Percentiles rank a stretch among this genome's conserved stretches.
phyloP scores from a whole-genome alignment of 805 yeast genomes.

The Candida schatavii region DNA sequence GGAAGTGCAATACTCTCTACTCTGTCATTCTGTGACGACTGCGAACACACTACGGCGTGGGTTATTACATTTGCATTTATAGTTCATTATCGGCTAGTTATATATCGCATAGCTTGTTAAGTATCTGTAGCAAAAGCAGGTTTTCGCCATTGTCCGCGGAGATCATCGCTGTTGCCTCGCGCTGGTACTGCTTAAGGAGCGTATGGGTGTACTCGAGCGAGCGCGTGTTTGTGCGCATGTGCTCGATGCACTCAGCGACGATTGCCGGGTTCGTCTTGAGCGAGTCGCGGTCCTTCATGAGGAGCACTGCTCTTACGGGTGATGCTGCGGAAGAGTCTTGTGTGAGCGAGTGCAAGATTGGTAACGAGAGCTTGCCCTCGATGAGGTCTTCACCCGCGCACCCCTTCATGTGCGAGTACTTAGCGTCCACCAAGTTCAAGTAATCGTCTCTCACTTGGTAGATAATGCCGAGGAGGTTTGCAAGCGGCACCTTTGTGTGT shows the following conservation, averaged over 20 bases:
- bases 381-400: conserved; percentile 76
- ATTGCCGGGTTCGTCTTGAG: conserved; percentile 7
- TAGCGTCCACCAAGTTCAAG: conserved; percentile 57
- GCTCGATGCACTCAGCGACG: conserved; percentile 19
- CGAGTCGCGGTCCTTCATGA: conserved; percentile 4
- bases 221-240: conserved; percentile 17
- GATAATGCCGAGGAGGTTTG: conserved; percentile 75
- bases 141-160: conserved; percentile 3
- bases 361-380: conserved; percentile 88
- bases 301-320: conserved; percentile 13
- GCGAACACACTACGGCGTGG: too few species aligned
- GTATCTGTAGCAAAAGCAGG: conserved; percentile 12
- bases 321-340: conserved; percentile 1
- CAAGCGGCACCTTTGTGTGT: conserved; percentile 43
- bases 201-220: conserved; percentile 25
- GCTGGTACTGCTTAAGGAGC: conserved; percentile 20
- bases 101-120: conserved; percentile 17
- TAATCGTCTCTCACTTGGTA: conserved; percentile 89
- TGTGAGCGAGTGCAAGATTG: conserved; percentile 59
- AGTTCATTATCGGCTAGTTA: conserved; percentile 6
- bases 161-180: conserved; percentile 15
- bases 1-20: too few species aligned
- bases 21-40: too few species aligned
- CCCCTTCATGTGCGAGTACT: conserved; percentile 60
- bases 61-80: neutral